A percentile compares a stretch with the other conserved stretches of the same genome.
Evolutionary conservation across 148 eudicot genomes (phyloP).

Genomic region (Amaranthus cruentus): DNA sequence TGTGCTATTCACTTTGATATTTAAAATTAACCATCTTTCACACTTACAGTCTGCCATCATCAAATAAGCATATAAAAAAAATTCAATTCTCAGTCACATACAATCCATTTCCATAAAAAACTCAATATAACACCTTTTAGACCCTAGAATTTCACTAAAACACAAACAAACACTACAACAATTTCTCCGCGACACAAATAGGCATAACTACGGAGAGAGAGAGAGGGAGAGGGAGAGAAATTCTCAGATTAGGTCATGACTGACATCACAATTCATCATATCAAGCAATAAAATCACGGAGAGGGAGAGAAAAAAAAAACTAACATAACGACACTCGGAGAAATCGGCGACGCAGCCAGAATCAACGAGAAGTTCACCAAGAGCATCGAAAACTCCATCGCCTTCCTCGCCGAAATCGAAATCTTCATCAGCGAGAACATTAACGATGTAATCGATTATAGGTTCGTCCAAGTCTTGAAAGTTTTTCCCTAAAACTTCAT

Average conservation of each 20-base stretch:
- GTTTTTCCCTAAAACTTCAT: slow-evolving; percentile 67
- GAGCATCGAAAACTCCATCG: slow-evolving; percentile 82
- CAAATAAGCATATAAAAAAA: not conserved
- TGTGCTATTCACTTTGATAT: no score
- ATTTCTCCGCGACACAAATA: not conserved
- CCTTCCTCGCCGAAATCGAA: slow-evolving; percentile 94
- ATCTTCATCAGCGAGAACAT: slow-evolving; percentile 97
- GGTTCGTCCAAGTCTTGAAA: slow-evolving; percentile 73
- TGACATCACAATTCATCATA: not conserved
- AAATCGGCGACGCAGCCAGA: slow-evolving; percentile 69
- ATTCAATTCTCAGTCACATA: not conserved
- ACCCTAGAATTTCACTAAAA: not conserved
- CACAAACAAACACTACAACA: not conserved
- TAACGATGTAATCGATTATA: slow-evolving; percentile 76
- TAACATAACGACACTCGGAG: slow-evolving; percentile 70
- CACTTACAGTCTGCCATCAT: not conserved
- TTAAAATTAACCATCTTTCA: not conserved
- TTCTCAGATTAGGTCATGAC: not conserved
- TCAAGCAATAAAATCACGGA: not conserved
- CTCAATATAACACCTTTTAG: not conserved
- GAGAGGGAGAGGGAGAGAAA: no score
- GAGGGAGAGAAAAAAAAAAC: not conserved
- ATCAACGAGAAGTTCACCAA: slow-evolving; percentile 85
- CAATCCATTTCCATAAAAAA: not conserved
- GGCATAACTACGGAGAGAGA: not conserved